Conservation (phyloP, 164 flowering plant species). For the Nelumbo lutea region DNA sequence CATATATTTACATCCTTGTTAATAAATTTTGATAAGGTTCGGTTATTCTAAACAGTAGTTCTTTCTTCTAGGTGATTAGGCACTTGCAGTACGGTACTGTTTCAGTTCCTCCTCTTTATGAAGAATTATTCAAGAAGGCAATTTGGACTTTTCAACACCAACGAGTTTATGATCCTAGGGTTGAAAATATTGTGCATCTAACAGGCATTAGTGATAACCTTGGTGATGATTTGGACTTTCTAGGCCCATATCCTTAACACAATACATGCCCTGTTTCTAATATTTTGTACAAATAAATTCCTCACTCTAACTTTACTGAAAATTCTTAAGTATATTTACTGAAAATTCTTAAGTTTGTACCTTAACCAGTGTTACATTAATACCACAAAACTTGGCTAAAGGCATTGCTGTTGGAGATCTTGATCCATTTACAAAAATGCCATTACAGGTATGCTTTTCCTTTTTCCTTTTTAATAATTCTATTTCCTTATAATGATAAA, state of each 20-base stretch:
- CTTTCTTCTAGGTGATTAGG: constrained; percentile 66
- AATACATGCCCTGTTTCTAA: constrained; percentile 1
- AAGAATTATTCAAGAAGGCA: constrained; percentile 89
- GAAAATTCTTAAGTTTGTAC: constrained; percentile 1
- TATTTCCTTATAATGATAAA: not conserved
- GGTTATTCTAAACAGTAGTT: not conserved
- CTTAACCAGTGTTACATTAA: constrained; percentile 55
- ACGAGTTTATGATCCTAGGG: constrained; percentile 74
- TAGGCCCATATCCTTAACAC: constrained; percentile 97
- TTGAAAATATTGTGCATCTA: constrained; percentile 73
- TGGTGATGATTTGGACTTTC: constrained; percentile 66
- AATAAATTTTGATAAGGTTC: not conserved
- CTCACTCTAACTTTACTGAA: not conserved
- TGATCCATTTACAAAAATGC: constrained; percentile 79
- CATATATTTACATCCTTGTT: not conserved
- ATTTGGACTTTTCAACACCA: constrained; percentile 84
- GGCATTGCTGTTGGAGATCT: constrained; percentile 85
- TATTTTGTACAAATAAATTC: not conserved
- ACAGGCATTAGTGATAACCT: constrained; percentile 31
- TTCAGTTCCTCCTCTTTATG: constrained; percentile 74
- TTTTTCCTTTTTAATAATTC: not conserved
- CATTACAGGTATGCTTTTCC: constrained; percentile 59
- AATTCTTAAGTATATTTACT: not conserved
- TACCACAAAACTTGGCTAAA: constrained; percentile 63
- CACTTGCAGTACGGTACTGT: constrained; percentile 66